phyloP scores from a whole-genome alignment of 2,329 filamentous ascomycete species.

The Calonectria montana region DNA sequence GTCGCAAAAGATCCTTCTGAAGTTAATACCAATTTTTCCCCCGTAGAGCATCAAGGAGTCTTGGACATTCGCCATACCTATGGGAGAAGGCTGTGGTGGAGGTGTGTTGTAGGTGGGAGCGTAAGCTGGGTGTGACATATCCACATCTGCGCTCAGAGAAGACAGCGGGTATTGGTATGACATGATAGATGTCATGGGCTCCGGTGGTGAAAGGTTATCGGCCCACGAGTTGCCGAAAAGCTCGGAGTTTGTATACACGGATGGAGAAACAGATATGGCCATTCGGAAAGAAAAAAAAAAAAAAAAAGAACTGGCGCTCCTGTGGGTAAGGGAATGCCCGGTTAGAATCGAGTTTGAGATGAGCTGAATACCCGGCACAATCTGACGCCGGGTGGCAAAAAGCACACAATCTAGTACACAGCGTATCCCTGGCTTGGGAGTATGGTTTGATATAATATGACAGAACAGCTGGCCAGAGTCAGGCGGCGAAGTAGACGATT shows the following conservation, averaged over 20 bases:
- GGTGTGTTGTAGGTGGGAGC: conserved; percentile 46
- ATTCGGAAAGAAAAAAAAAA: conserved; percentile 27
- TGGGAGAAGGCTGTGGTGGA: conserved; percentile 44
- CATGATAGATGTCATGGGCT: conserved; percentile 49
- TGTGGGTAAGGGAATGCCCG: conserved; percentile 2
- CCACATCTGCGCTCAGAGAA: conserved; percentile 54
- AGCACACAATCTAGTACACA: conserved; percentile 14
- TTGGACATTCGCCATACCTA: conserved; percentile 47
- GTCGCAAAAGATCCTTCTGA: conserved; percentile 63
- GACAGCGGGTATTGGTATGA: conserved; percentile 61
- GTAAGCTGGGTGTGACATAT: conserved; percentile 53
- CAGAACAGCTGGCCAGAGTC: conserved; percentile 12
- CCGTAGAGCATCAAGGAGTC: conserved; percentile 49
- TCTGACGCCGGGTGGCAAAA: conserved; percentile 16
- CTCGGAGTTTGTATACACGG: conserved; percentile 24
- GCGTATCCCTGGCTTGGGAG: conserved; percentile 4
- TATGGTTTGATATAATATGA: conserved; percentile 15
- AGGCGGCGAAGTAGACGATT: conserved; percentile 25
- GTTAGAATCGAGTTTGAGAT: conserved; percentile 7
- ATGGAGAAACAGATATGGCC: conserved; percentile 31
- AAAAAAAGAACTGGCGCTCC: conserved; percentile 10
- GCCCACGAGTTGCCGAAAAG: conserved; percentile 26
- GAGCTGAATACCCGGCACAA: conserved; percentile 7
- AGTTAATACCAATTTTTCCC: conserved; percentile 48
- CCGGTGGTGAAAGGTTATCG: conserved; percentile 17